Evolutionary conservation across 176 grass and related monocot species (phyloP).

Genomic region (Zizania latifolia): DNA sequence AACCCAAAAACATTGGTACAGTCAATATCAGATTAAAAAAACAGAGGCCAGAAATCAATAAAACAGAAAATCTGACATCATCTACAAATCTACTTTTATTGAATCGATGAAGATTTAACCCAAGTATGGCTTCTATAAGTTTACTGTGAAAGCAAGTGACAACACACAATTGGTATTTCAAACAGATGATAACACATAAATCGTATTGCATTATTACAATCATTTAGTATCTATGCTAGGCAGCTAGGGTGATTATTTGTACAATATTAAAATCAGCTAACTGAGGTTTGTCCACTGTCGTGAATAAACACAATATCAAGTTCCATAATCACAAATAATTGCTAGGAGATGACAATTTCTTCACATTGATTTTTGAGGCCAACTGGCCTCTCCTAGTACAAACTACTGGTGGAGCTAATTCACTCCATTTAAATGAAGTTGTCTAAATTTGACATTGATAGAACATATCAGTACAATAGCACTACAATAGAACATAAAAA

Average conservation of each 20-base stretch:
- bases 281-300: not conserved
- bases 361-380: not conserved
- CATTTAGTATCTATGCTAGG: not conserved
- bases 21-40: not conserved
- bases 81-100: not conserved
- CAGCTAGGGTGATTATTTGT: not conserved
- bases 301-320: not conserved
- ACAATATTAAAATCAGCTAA: not conserved
- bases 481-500: not conserved
- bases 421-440: not conserved
- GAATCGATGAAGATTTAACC: not conserved
- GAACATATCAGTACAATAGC: conserved; percentile 4
- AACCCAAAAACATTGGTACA: not conserved
- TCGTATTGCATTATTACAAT: not conserved
- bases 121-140: not conserved
- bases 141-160: not conserved
- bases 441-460: not conserved
- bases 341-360: not conserved
- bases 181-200: not conserved
- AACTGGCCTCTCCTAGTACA: not conserved
- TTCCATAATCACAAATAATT: not conserved
- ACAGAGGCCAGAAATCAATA: not conserved
- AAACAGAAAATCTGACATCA: not conserved
- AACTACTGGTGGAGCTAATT: not conserved
- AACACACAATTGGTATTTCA: not conserved